These are phyloP conservation scores for Sporothrix variecibatus DNA, from an alignment of 2,329 filamentous ascomycete species.

Conservation along the genomic window DNA sequence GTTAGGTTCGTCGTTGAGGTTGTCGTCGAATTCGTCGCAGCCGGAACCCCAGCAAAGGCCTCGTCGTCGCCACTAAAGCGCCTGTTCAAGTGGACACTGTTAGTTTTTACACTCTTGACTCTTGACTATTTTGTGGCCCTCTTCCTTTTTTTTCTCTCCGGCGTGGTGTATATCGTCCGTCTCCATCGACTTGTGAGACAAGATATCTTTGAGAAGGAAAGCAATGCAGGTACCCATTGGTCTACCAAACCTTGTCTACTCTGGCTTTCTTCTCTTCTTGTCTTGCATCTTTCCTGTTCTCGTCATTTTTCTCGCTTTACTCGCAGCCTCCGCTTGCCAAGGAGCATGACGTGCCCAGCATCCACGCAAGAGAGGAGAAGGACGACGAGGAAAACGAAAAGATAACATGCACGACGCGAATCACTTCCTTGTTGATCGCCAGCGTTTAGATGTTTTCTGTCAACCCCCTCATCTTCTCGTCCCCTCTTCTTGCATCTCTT, in stretches of 20 bases:
- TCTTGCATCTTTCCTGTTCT: background rate
- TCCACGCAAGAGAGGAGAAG: background rate
- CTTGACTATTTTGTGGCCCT: background rate
- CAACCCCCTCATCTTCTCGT: background rate
- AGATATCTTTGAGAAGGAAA: background rate
- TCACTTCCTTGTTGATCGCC: background rate
- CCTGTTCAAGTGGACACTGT: constrained; percentile 24
- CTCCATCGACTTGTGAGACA: background rate
- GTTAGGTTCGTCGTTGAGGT: background rate
- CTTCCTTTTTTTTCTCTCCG: background rate
- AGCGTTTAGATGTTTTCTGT: background rate
- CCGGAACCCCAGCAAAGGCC: constrained; percentile 26
- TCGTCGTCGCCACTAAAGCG: constrained; percentile 34
- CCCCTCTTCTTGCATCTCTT: background rate
- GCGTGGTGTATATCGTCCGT: background rate
- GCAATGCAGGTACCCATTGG: constrained; percentile 18
- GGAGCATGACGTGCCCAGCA: background rate
- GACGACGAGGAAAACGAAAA: background rate
- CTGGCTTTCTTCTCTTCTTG: background rate
- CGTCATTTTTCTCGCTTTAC: background rate
- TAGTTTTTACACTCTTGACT: background rate
- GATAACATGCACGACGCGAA: constrained; percentile 12
- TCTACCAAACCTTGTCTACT: background rate
- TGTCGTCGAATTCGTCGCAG: background rate
- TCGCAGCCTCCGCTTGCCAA: constrained; percentile 11